Evolutionary conservation across 441 rosid species (phyloP).

Genomic region (Corymbia calophylla): DNA sequence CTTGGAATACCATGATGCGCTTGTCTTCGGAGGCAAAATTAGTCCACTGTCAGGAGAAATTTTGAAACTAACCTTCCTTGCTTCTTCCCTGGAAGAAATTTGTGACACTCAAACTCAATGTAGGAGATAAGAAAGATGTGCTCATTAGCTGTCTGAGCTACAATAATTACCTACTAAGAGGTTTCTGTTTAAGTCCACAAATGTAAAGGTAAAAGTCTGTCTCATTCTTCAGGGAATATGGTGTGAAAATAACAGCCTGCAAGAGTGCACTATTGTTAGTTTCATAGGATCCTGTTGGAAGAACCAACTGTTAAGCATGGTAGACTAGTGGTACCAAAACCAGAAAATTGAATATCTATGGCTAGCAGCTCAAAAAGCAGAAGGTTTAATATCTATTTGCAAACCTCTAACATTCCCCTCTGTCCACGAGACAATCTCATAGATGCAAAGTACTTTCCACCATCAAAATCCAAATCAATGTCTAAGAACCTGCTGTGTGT

Average conservation of each 20-base stretch:
- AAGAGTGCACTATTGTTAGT: constrained; percentile 17
- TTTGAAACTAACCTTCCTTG: constrained; percentile 34
- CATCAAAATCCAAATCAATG: constrained; percentile 77
- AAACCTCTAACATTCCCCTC: constrained; percentile 89
- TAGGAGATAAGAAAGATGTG: neutral
- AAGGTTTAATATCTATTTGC: neutral
- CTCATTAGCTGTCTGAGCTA: constrained; percentile 13
- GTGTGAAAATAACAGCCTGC: constrained; percentile 80
- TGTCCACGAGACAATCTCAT: constrained; percentile 81
- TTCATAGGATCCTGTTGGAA: neutral
- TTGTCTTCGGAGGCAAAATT: constrained; percentile 59
- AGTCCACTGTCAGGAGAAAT: constrained; percentile 70
- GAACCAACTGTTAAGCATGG: neutral
- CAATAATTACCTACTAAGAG: constrained; percentile 48
- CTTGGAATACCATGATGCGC: constrained; percentile 74
- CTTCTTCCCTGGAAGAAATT: constrained; percentile 43
- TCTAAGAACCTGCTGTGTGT: constrained; percentile 50
- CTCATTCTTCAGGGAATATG: constrained; percentile 72
- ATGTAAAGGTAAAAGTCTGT: constrained; percentile 55
- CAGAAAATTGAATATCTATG: neutral
- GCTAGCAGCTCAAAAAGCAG: neutral
- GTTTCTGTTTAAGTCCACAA: constrained; percentile 55
- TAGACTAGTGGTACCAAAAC: neutral
- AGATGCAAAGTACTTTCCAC: constrained; percentile 76
- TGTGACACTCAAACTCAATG: neutral